Evolutionary conservation across 805 yeast genomes (phyloP), one percentile per base, ranked within the genome.

Genomic region (Gaillardinia entomophila): DNA sequence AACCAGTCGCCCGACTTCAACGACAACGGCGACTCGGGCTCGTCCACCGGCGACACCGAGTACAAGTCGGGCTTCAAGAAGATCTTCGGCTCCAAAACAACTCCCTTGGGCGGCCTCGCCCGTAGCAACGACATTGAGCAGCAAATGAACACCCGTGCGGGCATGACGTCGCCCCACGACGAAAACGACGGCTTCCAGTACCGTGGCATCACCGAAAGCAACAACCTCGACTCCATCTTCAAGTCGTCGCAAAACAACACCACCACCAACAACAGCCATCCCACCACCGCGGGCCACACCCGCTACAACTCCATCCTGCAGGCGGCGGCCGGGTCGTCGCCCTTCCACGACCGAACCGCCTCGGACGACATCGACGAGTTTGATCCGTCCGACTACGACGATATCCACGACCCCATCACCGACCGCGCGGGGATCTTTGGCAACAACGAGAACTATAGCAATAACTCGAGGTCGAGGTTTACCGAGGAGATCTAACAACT

Each of bases 1-100:
- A 66, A 66, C 47, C 70, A 62, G 39, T 58, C 62, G 24, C 72
- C 72, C 3, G 70, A 66, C 40, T 66, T 66, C 42, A 62, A 62
- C 27, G 63, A 62, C 32, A 62, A 62, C 27, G 63, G 61, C 32
- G 55, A 52, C 26, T 37, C 42, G n/a, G 6, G 6, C 8, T 19
- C 22, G 10, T 34, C 40, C 24, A 44, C 41, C 26, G 49, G 37
- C 12, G 51, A 47, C 19, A 42, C 38, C 15, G 51, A 40, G 10
- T 33, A 38, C 14, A 42, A 37, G 26, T 41, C 37, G 23, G 62
- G 63, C 2, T 55, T 60, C 48, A 45, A 44, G 31, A 53, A 53
- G 36, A 26, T 60, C 7, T 59, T 59, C 30, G 60, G 65, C 3
- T 42, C 58, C 17, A 51, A 46, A 31, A 43, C 40, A 13, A 33